Evolutionary conservation across 2,329 filamentous ascomycete genomes (phyloP).

Genomic region (Neurospora sp.): DNA sequence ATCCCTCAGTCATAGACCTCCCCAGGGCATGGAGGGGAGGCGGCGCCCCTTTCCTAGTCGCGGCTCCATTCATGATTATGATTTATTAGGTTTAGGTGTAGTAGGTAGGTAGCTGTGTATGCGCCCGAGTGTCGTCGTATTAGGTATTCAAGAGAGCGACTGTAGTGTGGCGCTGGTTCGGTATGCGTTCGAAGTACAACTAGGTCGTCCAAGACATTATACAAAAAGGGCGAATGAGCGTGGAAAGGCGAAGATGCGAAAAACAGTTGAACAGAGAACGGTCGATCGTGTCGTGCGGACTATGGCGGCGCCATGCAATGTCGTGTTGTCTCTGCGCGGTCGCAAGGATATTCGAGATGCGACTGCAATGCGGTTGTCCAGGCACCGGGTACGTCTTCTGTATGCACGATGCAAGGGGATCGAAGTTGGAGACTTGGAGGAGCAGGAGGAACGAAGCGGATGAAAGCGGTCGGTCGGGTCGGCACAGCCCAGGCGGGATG

Average conservation of each 20-base stretch:
- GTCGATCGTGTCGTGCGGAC: neutral
- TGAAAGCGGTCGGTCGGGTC: neutral
- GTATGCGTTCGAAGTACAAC: neutral
- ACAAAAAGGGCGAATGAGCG: slow-evolving; percentile 2
- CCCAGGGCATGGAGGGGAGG: slow-evolving; percentile 4
- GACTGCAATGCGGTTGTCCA: neutral
- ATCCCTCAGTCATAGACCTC: slow-evolving; percentile 42
- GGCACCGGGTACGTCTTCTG: neutral
- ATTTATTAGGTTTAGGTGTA: neutral
- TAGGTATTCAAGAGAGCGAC: neutral
- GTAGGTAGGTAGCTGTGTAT: slow-evolving; percentile 1
- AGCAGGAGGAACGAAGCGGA: neutral
- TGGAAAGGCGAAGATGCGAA: neutral
- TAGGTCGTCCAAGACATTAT: slow-evolving; percentile 10
- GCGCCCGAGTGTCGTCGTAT: slow-evolving; percentile 1
- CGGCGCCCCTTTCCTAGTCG: slow-evolving; percentile 17
- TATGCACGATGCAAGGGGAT: neutral
- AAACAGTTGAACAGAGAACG: neutral
- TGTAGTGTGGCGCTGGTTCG: neutral
- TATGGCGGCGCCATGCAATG: neutral
- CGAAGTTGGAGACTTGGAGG: neutral
- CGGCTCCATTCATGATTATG: slow-evolving; percentile 16
- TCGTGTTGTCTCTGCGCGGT: neutral
- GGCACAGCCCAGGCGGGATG: neutral
- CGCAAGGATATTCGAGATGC: neutral